Evolutionary conservation across 768 basidiomycete genomes (phyloP), one percentile per base, ranked within the genome.

Genomic region (Leucogyrophana mollusca): DNA sequence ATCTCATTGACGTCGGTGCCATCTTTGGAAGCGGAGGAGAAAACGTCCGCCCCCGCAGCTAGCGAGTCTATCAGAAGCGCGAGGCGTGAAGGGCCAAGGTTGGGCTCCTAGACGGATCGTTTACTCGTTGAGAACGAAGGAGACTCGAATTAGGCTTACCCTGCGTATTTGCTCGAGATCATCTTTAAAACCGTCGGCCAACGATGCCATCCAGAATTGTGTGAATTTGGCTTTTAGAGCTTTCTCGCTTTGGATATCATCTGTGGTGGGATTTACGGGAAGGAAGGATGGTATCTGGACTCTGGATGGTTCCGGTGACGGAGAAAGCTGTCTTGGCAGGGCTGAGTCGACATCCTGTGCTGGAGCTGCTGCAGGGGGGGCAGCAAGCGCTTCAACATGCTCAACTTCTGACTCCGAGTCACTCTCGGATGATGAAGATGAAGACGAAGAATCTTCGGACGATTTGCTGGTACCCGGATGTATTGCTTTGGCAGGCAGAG

Each of bases 151-250:
- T 22, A 22, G 11, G 48, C 76, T 32, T 43, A 87, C 90, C 76
- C 90, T 88, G 24, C 85, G 80, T 56, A 93, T 83, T 56, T 83
- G 76, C 56, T 90, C 88, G n/a, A 93, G 70, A 61, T 93, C 91
- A 37, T 87, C 83, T 51, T 78, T 79, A 66, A 93, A 94, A 9
- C 80, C 89, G 60, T 91, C 87, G 2, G 83, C 87, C 6, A 92
- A 76, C 1, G 85, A 80, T 2, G 80, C 68, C 89, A 93, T 90
- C 90, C 90, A 93, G 58, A 93, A 92, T 62, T 84, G 83, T 45
- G 84, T 71, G 61, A 93, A 93, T 35, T 73, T 78, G 25, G 79
- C 79, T 56, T 81, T 83, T 58, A 91, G 61, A 7, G 61, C 59
- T 35, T 75, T 67, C 49, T 90, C 85, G 23, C 70, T 64, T 37